Percentiles rank a stretch among this genome's conserved stretches.
These are phyloP conservation scores for Capsella bursapastoris DNA, from an alignment of 345 rosid genomes.

Conservation along the genomic window DNA sequence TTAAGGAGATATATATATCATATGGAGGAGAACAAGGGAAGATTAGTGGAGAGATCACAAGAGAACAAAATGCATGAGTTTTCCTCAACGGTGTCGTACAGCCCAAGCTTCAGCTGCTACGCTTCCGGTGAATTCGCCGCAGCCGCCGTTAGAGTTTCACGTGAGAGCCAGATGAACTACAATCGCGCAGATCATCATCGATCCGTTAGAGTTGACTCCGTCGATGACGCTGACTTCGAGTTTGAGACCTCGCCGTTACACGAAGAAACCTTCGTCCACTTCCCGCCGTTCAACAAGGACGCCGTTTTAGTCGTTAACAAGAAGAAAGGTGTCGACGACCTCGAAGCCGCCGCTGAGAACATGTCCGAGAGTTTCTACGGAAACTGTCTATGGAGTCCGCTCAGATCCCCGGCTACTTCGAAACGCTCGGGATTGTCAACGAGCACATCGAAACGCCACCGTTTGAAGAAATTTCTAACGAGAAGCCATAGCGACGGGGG, in stretches of 20 bases:
- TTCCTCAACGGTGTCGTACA: conserved; percentile 48
- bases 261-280: conserved; percentile 17
- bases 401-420: conserved; percentile 16
- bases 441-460: conserved; percentile 47
- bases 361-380: conserved; percentile 46
- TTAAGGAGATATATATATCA: not conserved
- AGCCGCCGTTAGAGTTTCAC: conserved; percentile 48
- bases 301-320: not conserved
- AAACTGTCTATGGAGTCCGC: conserved; percentile 37
- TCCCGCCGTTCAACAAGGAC: conserved; percentile 33
- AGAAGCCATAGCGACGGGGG: conserved; percentile 26
- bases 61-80: conserved; percentile 38
- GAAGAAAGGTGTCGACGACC: conserved; percentile 1
- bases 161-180: conserved; percentile 26
- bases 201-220: not conserved
- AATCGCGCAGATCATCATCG: not conserved
- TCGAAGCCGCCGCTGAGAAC: conserved; percentile 28
- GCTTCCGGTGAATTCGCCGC: conserved; percentile 46
- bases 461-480: conserved; percentile 35
- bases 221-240: conserved; percentile 65
- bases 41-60: not conserved
- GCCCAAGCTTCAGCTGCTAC: conserved; percentile 76
- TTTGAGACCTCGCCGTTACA: conserved; percentile 46
- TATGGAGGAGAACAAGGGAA: not conserved
- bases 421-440: conserved; percentile 19